Conservation (phyloP, 116 monocot genomes). For the Papilionanthe hybrid region DNA sequence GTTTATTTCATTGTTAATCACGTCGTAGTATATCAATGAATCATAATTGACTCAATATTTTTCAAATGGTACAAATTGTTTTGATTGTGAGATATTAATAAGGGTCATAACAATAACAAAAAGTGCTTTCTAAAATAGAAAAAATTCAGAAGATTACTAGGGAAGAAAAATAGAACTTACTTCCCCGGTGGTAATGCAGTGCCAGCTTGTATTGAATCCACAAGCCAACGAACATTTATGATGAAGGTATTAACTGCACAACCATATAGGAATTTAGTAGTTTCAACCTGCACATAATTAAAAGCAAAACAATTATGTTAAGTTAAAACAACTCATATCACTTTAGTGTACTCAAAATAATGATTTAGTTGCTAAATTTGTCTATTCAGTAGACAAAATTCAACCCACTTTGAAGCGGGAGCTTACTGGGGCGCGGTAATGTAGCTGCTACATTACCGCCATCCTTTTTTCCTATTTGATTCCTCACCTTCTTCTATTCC, state of each 20-base stretch:
- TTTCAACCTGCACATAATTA: constrained; percentile 44
- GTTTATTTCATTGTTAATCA: too few species aligned
- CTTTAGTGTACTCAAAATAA: not conserved
- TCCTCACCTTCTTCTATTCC: too few species aligned
- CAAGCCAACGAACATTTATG: constrained; percentile 51
- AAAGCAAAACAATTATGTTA: constrained; percentile 11
- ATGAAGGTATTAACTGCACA: constrained; percentile 73
- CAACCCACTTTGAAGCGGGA: not conserved
- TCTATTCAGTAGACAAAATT: not conserved
- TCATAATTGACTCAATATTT: too few species aligned
- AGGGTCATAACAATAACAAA: not conserved
- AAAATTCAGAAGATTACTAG: not conserved
- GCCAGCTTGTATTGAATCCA: constrained; percentile 53
- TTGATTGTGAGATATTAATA: not conserved
- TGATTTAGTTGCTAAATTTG: not conserved
- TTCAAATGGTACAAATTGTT: not conserved
- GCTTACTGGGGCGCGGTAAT: too few species aligned
- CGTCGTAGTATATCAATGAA: too few species aligned
- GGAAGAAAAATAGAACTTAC: constrained; percentile 32
- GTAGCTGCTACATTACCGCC: too few species aligned
- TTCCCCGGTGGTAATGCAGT: constrained; percentile 43
- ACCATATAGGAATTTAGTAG: constrained; percentile 78
- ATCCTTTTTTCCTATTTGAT: too few species aligned
- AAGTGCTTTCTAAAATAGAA: not conserved
- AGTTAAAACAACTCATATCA: not conserved